These are phyloP conservation scores for Sporothrix curviconia DNA, from an alignment of 2,329 filamentous ascomycete species.

Conservation along the genomic window DNA sequence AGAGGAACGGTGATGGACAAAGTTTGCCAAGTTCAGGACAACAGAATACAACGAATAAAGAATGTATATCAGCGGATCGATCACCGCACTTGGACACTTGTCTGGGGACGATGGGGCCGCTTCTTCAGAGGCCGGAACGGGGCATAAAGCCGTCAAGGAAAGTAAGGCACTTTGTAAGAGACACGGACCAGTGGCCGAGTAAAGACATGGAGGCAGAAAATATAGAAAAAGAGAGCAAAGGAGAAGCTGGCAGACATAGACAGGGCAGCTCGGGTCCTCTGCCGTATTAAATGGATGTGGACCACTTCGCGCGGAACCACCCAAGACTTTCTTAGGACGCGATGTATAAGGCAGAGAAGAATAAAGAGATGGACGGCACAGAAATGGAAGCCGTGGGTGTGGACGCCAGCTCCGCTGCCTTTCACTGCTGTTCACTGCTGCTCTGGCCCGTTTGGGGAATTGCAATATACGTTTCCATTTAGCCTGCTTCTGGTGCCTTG, in stretches of 20 bases:
- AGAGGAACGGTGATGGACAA: neutral
- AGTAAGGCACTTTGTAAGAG: neutral
- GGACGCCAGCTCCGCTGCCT: too few species aligned
- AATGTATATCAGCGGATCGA: slow-evolving; percentile 7
- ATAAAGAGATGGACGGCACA: too few species aligned
- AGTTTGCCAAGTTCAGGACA: neutral
- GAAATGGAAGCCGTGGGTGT: too few species aligned
- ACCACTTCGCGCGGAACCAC: too few species aligned
- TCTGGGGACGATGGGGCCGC: neutral
- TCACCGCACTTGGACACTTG: neutral
- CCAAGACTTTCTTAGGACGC: too few species aligned
- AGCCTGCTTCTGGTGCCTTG: neutral
- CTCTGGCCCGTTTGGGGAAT: neutral
- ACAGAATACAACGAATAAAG: neutral
- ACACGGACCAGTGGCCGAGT: neutral
- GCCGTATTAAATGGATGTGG: too few species aligned
- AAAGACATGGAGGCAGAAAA: too few species aligned
- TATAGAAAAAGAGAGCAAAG: too few species aligned
- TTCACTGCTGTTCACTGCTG: neutral
- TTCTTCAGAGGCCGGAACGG: neutral
- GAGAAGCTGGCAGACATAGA: too few species aligned
- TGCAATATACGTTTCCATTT: neutral
- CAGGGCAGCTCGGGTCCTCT: too few species aligned
- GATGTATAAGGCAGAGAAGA: too few species aligned
- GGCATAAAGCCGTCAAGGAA: too few species aligned